A percentile compares a stretch with the other conserved stretches of the same genome.
Evolutionary conservation across 2,329 filamentous ascomycete genomes (phyloP).

Genomic region (Neofusicoccum parvum): DNA sequence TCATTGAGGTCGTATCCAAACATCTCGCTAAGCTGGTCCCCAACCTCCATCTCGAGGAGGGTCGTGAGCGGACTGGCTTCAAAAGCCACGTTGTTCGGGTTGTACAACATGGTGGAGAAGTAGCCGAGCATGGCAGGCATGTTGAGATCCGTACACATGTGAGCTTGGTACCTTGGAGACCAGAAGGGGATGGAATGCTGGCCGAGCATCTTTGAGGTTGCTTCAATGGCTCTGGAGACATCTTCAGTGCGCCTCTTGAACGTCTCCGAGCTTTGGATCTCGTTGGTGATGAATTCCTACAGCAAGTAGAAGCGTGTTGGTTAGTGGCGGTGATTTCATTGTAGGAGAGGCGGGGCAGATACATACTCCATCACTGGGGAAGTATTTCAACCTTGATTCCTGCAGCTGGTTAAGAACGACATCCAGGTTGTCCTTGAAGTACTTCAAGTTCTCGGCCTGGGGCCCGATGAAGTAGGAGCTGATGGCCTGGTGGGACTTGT

Average conservation of each 20-base stretch:
- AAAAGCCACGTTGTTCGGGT: conserved; percentile 53
- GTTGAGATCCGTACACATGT: conserved; percentile 49
- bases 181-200: conserved; percentile 51
- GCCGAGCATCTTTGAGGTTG: conserved; percentile 44
- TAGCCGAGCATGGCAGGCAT: conserved; percentile 51
- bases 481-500: conserved; percentile 28
- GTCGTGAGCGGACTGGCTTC: conserved; percentile 52
- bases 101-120: conserved; percentile 55
- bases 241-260: conserved; percentile 40
- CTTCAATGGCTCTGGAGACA: conserved; percentile 38
- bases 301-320: not conserved
- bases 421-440: conserved; percentile 44
- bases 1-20: conserved; percentile 48
- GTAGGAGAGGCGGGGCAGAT: not conserved
- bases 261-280: conserved; percentile 36
- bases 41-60: conserved; percentile 48
- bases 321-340: not conserved
- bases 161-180: conserved; percentile 50
- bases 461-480: conserved; percentile 50
- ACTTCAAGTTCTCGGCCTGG: conserved; percentile 45
- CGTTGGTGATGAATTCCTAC: conserved; percentile 42
- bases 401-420: conserved; percentile 44
- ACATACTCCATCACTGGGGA: conserved; percentile 40
- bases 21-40: conserved; percentile 49
- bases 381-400: conserved; percentile 39